Evolutionary conservation across 495 filamentous ascomycete genomes (phyloP), one percentile per base, ranked within the genome.

Genomic region (Parathielavia appendiculata): DNA sequence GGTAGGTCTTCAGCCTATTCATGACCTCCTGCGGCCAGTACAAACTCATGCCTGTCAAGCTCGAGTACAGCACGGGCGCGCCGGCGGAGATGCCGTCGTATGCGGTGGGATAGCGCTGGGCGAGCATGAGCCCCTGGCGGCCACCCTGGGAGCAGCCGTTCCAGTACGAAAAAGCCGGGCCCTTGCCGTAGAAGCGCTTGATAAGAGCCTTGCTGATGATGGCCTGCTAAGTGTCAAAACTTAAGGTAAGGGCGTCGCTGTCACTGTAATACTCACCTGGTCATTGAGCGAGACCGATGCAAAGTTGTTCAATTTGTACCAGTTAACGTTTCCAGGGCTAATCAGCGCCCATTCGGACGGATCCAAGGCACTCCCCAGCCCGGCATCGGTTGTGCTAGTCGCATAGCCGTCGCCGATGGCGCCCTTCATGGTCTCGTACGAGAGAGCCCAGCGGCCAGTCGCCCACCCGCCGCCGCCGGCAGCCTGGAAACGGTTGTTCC

Each of bases 111-210:
- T 75, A 75, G n/a, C 67, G 64, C 57, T 78, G 76, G 4, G 76
- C 75, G 9, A 75, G 43, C 59, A 69, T 63, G n/a, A 76, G 17
- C 10, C 76, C 76, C 51, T 76, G 73, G 0, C 76, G 67, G 12
- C 76, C 76, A 17, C 74, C 75, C 57, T 69, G 72, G 13, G 73
- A 76, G 54, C 76, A 79, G 7, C 77, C 75, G 56, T 63, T 77
- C 56, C 63, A 79, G 59, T 78, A 79, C 12, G 74, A 76, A 57
- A 66, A 77, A 9, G 54, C 46, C 0, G 73, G 68, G 0, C 43
- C 34, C 23, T 55, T 47, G 4, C 74, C 70, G 56, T 79, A 79
- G 59, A 68, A 74, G 36, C 50, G 45, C 2, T 54, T 46, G 17
- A 68, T 61, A 35, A 74, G 35, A 12, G 52, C 35, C 45, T 77